phyloP scores from a whole-genome alignment of 2,329 filamentous ascomycete genomes.

The Neoarthrinium moseri region DNA sequence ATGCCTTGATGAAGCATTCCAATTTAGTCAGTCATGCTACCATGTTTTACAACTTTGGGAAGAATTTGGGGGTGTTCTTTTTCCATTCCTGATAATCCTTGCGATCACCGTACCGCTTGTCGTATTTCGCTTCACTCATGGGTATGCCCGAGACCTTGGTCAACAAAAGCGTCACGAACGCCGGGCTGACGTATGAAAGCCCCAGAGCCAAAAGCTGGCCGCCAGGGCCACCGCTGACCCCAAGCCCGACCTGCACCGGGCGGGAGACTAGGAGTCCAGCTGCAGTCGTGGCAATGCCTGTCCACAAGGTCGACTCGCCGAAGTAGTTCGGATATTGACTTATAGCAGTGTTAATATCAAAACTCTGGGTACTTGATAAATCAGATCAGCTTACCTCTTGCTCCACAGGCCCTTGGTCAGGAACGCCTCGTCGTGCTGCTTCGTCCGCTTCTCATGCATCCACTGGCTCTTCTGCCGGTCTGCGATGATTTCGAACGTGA shows the following conservation, averaged over 20 bases:
- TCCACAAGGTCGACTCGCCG: constrained; percentile 69
- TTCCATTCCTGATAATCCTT: constrained; percentile 70
- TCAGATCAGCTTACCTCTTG: constrained; percentile 38
- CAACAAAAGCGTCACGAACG: constrained; percentile 62
- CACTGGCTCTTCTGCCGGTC: constrained; percentile 65
- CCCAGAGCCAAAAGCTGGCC: constrained; percentile 29
- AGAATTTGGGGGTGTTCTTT: constrained; percentile 61
- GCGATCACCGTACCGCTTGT: constrained; percentile 60
- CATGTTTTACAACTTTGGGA: constrained; percentile 59
- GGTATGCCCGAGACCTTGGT: constrained; percentile 64
- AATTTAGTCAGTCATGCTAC: no score
- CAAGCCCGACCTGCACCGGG: constrained; percentile 57
- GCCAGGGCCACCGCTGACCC: constrained; percentile 42
- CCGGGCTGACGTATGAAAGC: constrained; percentile 59
- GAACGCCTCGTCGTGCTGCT: constrained; percentile 67
- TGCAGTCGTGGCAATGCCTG: constrained; percentile 60
- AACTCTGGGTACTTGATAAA: neutral
- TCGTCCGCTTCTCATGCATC: constrained; percentile 59
- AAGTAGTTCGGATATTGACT: constrained; percentile 68
- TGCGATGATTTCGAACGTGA: constrained; percentile 59
- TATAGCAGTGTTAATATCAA: constrained; percentile 27
- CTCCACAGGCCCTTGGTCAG: constrained; percentile 62
- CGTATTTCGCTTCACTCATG: constrained; percentile 68
- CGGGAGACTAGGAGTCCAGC: constrained; percentile 54
- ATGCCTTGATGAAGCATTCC: no score